Evolutionary conservation across 768 basidiomycete genomes (phyloP).

Genomic region (Mycena leptocephala): DNA sequence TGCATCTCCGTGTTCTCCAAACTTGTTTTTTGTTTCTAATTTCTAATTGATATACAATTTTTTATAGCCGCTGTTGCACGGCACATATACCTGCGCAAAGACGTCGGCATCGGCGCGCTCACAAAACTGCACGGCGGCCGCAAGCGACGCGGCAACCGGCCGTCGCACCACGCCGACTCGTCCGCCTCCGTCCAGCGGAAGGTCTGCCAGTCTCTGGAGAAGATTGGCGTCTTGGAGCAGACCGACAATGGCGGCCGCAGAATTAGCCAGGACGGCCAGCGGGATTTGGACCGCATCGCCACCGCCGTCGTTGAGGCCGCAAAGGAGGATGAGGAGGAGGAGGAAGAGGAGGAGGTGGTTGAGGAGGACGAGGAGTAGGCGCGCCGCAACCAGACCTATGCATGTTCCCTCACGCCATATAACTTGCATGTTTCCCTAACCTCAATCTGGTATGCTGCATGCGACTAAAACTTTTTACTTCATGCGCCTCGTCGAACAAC

Average conservation of each 20-base stretch:
- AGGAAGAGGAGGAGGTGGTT: conserved; percentile 78
- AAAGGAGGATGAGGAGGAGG: conserved; percentile 83
- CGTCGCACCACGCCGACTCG: conserved; percentile 92
- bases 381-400: too few species aligned
- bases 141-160: conserved; percentile 96
- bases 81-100: conserved; percentile 99
- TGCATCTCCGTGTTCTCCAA: conserved; percentile 36
- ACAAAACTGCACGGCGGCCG: conserved; percentile 97
- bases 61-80: conserved; percentile 91
- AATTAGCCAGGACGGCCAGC: conserved; percentile 97
- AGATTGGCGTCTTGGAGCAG: conserved; percentile 98
- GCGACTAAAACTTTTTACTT: conserved; percentile 51
- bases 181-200: conserved; percentile 94
- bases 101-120: conserved; percentile 94
- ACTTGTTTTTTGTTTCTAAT: neutral
- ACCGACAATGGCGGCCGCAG: conserved; percentile 94
- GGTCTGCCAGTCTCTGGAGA: conserved; percentile 97
- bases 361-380: conserved; percentile 74
- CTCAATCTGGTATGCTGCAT: conserved; percentile 58
- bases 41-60: neutral
- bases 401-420: conserved; percentile 50
- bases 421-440: conserved; percentile 57
- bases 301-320: conserved; percentile 88
- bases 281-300: conserved; percentile 95
- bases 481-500: neutral